These are phyloP conservation scores for Aspergillus novoparasiticus DNA, from an alignment of 2,329 filamentous ascomycete genomes.

Conservation along the genomic window DNA sequence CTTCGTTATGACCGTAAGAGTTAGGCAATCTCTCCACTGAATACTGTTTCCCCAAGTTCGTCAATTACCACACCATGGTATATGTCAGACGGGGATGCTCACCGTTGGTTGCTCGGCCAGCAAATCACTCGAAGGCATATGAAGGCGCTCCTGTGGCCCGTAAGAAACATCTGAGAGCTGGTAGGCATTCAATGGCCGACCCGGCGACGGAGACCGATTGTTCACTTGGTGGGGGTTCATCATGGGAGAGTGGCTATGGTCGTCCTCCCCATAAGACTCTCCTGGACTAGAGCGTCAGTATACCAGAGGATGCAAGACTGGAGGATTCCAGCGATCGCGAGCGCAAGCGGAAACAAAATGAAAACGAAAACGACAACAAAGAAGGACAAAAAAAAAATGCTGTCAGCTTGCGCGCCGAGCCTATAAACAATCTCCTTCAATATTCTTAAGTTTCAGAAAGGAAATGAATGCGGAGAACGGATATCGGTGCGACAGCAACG, in stretches of 20 bases:
- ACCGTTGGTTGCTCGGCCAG: conserved; percentile 84
- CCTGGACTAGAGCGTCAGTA: conserved; percentile 29
- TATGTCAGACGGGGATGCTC: conserved; percentile 37
- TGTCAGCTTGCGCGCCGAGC: neutral
- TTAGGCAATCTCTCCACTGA: conserved; percentile 69
- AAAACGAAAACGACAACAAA: neutral
- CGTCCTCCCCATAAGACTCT: conserved; percentile 49
- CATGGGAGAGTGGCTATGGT: conserved; percentile 37
- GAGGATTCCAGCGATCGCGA: neutral
- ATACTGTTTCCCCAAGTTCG: conserved; percentile 51
- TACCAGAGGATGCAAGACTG: neutral
- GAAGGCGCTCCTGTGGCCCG: conserved; percentile 59
- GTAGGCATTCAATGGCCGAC: conserved; percentile 74
- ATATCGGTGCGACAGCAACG: conserved; percentile 16
- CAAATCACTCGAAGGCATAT: conserved; percentile 74
- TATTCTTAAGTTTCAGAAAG: conserved; percentile 20
- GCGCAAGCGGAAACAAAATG: neutral
- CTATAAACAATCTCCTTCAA: neutral
- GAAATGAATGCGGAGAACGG: conserved; percentile 24
- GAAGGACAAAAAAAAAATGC: neutral
- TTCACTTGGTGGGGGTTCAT: conserved; percentile 58
- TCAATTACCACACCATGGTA: neutral
- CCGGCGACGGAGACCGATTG: conserved; percentile 73
- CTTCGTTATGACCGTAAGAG: conserved; percentile 65
- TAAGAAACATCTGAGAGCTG: conserved; percentile 81